These are phyloP conservation scores for Serpula lacrymans DNA, from an alignment of 768 basidiomycete genomes.

Conservation along the genomic window DNA sequence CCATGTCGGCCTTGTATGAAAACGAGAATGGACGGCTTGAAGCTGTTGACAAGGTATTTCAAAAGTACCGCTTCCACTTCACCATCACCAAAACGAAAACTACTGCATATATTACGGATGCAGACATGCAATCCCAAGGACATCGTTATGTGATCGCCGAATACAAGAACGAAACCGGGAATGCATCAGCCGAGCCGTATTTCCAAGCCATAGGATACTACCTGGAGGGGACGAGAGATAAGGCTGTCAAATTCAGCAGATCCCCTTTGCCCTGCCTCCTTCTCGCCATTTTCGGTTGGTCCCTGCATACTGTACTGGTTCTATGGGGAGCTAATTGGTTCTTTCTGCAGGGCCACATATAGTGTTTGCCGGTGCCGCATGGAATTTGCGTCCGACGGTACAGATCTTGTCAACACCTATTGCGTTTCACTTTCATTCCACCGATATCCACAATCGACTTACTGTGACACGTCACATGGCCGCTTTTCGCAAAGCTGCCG, in stretches of 20 bases:
- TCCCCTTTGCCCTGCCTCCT: slow-evolving; percentile 26
- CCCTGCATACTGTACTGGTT: slow-evolving; percentile 1
- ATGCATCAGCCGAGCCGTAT: slow-evolving; percentile 18
- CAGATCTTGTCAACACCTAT: slow-evolving; percentile 23
- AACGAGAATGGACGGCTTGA: slow-evolving; percentile 11
- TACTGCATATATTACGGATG: slow-evolving; percentile 10
- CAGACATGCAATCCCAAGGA: slow-evolving; percentile 13
- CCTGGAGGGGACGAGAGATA: slow-evolving; percentile 12
- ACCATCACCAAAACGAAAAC: not conserved
- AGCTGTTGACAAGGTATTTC: slow-evolving; percentile 7
- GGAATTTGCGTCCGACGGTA: slow-evolving; percentile 16
- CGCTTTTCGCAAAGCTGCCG: slow-evolving; percentile 23
- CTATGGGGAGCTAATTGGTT: not conserved
- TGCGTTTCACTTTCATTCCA: slow-evolving; percentile 19
- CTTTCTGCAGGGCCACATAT: slow-evolving; percentile 21
- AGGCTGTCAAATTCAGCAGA: slow-evolving; percentile 2
- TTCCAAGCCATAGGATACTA: slow-evolving; percentile 20
- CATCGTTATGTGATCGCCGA: slow-evolving; percentile 15
- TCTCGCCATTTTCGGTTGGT: slow-evolving; percentile 20
- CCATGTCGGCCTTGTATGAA: slow-evolving; percentile 19
- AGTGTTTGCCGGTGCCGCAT: slow-evolving; percentile 23
- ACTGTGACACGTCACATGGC: slow-evolving; percentile 18
- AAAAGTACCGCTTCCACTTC: slow-evolving; percentile 9
- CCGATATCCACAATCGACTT: slow-evolving; percentile 10
- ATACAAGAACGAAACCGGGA: slow-evolving; percentile 19